Evolutionary conservation across 2,329 filamentous ascomycete genomes (phyloP), one percentile per base, ranked within the genome.

Genomic region (Zasmidium angulare): DNA sequence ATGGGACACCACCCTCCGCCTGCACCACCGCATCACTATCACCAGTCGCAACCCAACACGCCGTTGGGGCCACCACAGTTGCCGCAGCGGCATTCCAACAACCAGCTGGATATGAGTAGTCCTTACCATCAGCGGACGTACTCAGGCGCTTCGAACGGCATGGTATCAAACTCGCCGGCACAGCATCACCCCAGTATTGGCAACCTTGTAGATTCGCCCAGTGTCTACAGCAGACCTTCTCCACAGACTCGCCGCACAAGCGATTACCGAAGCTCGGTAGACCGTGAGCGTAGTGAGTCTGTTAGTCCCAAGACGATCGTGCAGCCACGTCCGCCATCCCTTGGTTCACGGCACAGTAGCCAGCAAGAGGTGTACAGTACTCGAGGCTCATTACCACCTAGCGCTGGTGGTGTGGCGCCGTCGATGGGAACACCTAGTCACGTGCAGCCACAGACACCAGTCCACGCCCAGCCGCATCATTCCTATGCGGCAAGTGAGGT

Each of bases 241-340:
- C 64, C 67, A 21, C 63, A 66, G 21, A 56, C 61, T 22, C 66
- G 67, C 19, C 63, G 65, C 31, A 65, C 66, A 19, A 69, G 69
- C 48, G 70, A 74, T 20, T 70, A 77, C 47, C 78, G 81, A 59
- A 82, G 82, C 47, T 80, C 81, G 51, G 81, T 81, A 63, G 88
- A 91, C 56, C 84, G 88, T 68, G 89, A 90, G 62, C 80, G 83
- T 52, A 90, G 87, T 71, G 74, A 89, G 55, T 93, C 89, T 69
- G 85, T 93, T 53, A 93, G 89, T 72, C 90, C 91, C 26, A 92
- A 91, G 76, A 91, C 89, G 36, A 72, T 72, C 47, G 60, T 72
- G 3, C 68, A 66, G 17, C 68, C 69, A 23, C 67, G 69, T 1
- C 57, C 65, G 19, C 66, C 69, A 50, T 72, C 70, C 29, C 61